Conservation (phyloP, 148 eudicot genomes). For the Suaeda aralocaspica region DNA sequence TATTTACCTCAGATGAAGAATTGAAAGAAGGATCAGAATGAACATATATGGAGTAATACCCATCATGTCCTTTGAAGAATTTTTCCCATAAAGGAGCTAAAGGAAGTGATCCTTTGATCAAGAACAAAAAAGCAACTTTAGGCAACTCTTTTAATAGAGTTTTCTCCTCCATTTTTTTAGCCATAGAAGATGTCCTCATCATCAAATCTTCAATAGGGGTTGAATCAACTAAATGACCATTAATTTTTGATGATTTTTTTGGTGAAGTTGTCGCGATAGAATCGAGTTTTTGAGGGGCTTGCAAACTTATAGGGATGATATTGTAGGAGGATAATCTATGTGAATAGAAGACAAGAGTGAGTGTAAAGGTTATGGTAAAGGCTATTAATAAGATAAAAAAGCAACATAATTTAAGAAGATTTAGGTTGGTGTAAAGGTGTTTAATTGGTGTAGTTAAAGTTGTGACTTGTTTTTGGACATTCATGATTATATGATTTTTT, state of each 20-base stretch:
- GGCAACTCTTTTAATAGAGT: conserved; percentile 32
- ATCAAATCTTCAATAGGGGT: conserved; percentile 35
- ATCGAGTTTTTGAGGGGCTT: conserved; percentile 13
- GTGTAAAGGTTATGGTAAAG: conserved; percentile 17
- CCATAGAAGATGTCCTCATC: conserved; percentile 60
- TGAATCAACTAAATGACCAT: not conserved
- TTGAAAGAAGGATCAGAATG: conserved; percentile 54
- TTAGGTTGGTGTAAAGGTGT: conserved; percentile 11
- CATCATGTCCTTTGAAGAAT: conserved; percentile 68
- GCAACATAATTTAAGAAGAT: conserved; percentile 19
- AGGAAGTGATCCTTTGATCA: conserved; percentile 54
- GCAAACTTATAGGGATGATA: not conserved
- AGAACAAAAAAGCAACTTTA: conserved; percentile 82
- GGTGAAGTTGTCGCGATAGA: not conserved
- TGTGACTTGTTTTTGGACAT: conserved; percentile 9
- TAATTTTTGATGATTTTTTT: not conserved
- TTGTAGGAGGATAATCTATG: not conserved
- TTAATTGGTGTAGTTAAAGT: conserved; percentile 5
- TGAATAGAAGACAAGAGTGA: conserved; percentile 17
- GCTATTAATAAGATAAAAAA: conserved; percentile 16
- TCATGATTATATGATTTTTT: conserved; percentile 7
- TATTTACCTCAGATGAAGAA: conserved; percentile 22
- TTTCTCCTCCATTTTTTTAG: conserved; percentile 25
- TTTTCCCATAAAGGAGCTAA: conserved; percentile 73
- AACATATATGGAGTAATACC: conserved; percentile 67